These are phyloP conservation scores for Phyllosticta citrichinensis DNA, from an alignment of 2,329 filamentous ascomycete genomes.

Conservation along the genomic window DNA sequence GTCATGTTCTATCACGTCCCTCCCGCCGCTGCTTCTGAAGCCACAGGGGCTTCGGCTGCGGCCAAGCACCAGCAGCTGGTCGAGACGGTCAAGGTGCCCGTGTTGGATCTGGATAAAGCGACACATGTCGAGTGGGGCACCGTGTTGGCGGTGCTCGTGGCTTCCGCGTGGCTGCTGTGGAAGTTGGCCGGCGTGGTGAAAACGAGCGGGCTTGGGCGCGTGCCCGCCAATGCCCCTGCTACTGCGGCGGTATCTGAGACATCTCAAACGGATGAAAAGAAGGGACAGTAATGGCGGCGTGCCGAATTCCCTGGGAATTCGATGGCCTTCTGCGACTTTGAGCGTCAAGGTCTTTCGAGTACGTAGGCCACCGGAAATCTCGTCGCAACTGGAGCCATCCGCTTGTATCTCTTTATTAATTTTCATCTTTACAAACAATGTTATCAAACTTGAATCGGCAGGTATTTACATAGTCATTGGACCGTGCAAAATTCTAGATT, in stretches of 20 bases:
- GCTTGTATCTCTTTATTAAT: no score
- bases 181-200: slow-evolving; percentile 19
- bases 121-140: slow-evolving; percentile 35
- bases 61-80: slow-evolving; percentile 14
- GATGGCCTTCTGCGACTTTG: background rate
- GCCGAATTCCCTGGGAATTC: background rate
- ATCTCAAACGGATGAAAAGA: background rate
- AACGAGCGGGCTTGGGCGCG: background rate
- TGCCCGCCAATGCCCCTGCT: background rate
- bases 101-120: slow-evolving; percentile 28
- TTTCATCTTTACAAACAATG: no score
- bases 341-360: background rate
- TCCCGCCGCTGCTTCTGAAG: slow-evolving; percentile 16
- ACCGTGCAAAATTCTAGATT: no score
- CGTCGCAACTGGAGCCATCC: no score
- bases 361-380: no score
- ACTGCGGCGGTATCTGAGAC: background rate
- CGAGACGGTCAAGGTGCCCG: slow-evolving; percentile 31
- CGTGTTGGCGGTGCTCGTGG: slow-evolving; percentile 30
- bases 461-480: no score
- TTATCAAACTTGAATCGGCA: no score
- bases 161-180: slow-evolving; percentile 37
- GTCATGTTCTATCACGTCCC: slow-evolving; percentile 73
- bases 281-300: background rate
- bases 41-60: background rate